Percentiles rank a stretch among this genome's conserved stretches.
phyloP scores from a whole-genome alignment of 2,329 filamentous ascomycete genomes.

The Colletotrichum musicola region DNA sequence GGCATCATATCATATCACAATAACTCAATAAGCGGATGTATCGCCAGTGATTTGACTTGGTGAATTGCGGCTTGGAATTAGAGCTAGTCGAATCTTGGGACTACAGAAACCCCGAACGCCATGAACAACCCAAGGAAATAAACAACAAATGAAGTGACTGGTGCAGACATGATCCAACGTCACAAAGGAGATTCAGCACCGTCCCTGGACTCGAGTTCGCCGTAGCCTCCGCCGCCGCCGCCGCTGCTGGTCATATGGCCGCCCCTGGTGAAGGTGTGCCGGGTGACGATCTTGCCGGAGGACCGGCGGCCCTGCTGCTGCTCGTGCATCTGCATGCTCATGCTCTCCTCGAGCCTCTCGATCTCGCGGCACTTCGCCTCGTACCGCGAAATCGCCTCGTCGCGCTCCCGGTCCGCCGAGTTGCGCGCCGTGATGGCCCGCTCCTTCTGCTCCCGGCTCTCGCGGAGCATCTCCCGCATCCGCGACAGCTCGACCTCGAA shows the following conservation, averaged over 20 bases:
- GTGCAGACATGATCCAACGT: too few species aligned
- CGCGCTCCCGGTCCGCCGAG: constrained; percentile 29
- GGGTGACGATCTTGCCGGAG: not conserved
- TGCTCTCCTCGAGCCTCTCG: constrained; percentile 35
- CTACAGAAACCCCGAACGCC: too few species aligned
- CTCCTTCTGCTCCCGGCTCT: constrained; percentile 34
- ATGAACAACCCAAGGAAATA: too few species aligned
- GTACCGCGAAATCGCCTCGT: constrained; percentile 12
- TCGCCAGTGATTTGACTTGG: too few species aligned
- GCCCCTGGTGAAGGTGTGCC: constrained; percentile 4
- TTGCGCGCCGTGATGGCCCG: constrained; percentile 26
- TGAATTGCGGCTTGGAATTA: too few species aligned
- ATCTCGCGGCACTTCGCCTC: constrained; percentile 30
- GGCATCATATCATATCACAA: too few species aligned
- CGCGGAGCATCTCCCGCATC: constrained; percentile 32
- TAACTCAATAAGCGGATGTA: too few species aligned
- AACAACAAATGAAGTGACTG: too few species aligned
- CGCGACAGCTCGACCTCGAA: constrained; percentile 28
- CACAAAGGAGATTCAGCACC: not conserved
- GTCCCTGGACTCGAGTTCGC: not conserved
- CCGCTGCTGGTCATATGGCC: not conserved
- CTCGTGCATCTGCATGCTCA: constrained; percentile 28
- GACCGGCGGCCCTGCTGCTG: constrained; percentile 9
- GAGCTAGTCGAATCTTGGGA: too few species aligned
- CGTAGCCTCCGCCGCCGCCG: not conserved